phyloP scores from a whole-genome alignment of 768 basidiomycete species.

The Kwoniella newhampshirensis region DNA sequence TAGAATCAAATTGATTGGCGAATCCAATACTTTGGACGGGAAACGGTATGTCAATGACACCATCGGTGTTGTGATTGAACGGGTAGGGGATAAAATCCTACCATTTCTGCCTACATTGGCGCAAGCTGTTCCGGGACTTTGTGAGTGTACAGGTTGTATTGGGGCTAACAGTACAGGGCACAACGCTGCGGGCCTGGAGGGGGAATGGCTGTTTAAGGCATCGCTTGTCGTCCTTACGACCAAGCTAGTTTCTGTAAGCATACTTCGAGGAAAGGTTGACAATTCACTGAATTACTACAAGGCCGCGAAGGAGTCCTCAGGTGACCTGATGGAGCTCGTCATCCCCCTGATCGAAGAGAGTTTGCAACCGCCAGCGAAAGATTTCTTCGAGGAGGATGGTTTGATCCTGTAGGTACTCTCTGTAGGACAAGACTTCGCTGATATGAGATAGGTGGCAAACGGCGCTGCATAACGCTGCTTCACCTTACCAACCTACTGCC shows the following conservation, averaged over 20 bases:
- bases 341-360: constrained; percentile 53
- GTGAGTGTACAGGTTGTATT: constrained; percentile 23
- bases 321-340: constrained; percentile 45
- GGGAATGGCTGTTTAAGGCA: constrained; percentile 53
- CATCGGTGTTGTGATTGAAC: constrained; percentile 49
- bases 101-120: constrained; percentile 42
- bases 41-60: constrained; percentile 48
- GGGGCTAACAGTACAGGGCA: constrained; percentile 33
- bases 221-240: constrained; percentile 49
- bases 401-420: constrained; percentile 36
- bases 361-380: constrained; percentile 48
- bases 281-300: constrained; percentile 6
- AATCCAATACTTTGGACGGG: constrained; percentile 44
- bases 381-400: constrained; percentile 52
- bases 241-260: constrained; percentile 42
- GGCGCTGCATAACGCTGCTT: constrained; percentile 42
- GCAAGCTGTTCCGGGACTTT: constrained; percentile 47
- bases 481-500: constrained; percentile 35
- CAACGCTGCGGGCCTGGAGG: constrained; percentile 44
- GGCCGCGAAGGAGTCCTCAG: constrained; percentile 44
- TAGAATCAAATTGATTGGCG: constrained; percentile 45
- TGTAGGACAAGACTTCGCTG: neutral
- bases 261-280: neutral
- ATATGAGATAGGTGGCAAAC: constrained; percentile 45
- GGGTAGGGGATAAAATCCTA: constrained; percentile 43